phyloP scores from a whole-genome alignment of 2,329 filamentous ascomycete species.

The Cladosporium sp. region DNA sequence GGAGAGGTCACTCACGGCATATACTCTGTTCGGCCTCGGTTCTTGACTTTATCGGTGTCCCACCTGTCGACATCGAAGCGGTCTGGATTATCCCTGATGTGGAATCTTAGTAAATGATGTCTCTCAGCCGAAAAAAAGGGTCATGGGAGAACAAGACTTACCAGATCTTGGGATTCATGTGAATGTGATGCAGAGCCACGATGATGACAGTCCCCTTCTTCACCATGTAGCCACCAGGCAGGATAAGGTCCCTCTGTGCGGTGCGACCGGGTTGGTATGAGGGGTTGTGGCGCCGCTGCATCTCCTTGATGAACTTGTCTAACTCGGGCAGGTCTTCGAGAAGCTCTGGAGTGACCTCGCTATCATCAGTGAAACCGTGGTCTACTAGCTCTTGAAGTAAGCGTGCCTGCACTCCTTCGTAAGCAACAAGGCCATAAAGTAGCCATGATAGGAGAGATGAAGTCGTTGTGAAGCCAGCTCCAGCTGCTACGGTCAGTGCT shows the following conservation, averaged over 20 bases:
- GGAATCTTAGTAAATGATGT: background rate
- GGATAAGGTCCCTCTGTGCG: constrained; percentile 51
- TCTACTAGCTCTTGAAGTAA: constrained; percentile 55
- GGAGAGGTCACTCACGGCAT: constrained; percentile 38
- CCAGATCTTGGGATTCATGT: constrained; percentile 54
- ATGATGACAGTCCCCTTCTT: constrained; percentile 52
- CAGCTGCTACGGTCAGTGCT: constrained; percentile 49
- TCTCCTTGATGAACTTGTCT: constrained; percentile 59
- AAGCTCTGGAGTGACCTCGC: constrained; percentile 34
- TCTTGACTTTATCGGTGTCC: constrained; percentile 52
- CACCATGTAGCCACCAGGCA: constrained; percentile 57
- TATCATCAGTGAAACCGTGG: constrained; percentile 32
- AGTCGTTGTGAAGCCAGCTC: constrained; percentile 59
- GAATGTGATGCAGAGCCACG: constrained; percentile 43
- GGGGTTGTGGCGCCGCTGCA: constrained; percentile 56
- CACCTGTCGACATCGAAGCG: constrained; percentile 59
- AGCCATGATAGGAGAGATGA: constrained; percentile 57
- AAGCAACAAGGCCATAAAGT: constrained; percentile 50
- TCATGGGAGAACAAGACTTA: background rate
- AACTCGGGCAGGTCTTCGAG: constrained; percentile 46
- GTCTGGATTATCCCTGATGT: constrained; percentile 45
- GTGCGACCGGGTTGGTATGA: constrained; percentile 59
- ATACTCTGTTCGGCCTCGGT: constrained; percentile 49
- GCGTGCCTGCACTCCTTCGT: constrained; percentile 53
- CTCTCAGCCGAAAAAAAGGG: too few relatives aligned